Evolutionary conservation across 2,329 filamentous ascomycete genomes (phyloP), one percentile per base, ranked within the genome.

Genomic region (Diplodia sapinea): DNA sequence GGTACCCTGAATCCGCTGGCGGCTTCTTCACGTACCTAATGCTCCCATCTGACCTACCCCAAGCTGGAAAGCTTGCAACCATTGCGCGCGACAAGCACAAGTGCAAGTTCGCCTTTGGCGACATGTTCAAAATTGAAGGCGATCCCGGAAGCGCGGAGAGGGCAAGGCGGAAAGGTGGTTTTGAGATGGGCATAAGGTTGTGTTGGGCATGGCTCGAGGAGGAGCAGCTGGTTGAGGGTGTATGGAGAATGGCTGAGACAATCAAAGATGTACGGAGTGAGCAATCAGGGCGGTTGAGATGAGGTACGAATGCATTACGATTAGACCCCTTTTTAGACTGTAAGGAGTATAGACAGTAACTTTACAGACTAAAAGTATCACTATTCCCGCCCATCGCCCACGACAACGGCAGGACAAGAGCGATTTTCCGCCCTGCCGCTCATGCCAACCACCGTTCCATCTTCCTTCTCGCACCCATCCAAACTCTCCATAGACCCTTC

Each of bases 1-100:
- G 76, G 1, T 76, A 80, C 66, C 78, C 81, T 29, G 75, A 81
- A 3, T 77, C 89, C 2, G 90, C 89, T 40, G 93, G 93, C 0
- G 93, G 93, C 0, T 97, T 94, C 76, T 97, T 96, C 76, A 82
- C 96, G 56, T 97, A 93, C 92, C 78, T 96, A 31, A 52, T 63
- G 59, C 84, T 82, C 1, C 77, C 96, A 3, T 88, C 89, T 0
- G 70, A 76, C 70, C 65, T 74, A 52, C 79, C 89, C 63, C 81
- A 83, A 8, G 87, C 85, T 33, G 79, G 79, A 31, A 82, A 84
- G 8, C 80, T 93, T 38, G 86, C 86, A 4, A 79, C 83, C 71
- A 81, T 82, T 50, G 89, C 89, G 15, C 80, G 84, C 73, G 79
- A 82, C 23, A 86, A 89, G 66, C 89, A 91, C 76, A 87, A 88